Evolutionary conservation across 106 monocot species (phyloP).

Genomic region (Ottelia alismoides): DNA sequence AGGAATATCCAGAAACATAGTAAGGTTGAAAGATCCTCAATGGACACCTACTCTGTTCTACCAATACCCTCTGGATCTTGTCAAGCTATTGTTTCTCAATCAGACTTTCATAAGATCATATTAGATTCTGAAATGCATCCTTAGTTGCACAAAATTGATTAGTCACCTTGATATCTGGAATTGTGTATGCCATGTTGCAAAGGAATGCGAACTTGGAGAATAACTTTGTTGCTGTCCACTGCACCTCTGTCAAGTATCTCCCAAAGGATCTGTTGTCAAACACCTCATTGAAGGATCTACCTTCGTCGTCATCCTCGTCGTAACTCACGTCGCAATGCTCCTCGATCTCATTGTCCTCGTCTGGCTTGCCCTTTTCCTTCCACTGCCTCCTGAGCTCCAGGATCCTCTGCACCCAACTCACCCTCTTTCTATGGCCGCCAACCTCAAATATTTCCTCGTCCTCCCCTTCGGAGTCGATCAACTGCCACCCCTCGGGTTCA

Average conservation of each 20-base stretch:
- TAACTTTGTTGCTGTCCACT: conserved; percentile 43
- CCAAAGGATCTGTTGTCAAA: conserved; percentile 49
- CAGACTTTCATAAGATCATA: too few species aligned
- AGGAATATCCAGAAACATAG: too few species aligned
- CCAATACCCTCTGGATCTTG: too few species aligned
- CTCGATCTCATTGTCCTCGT: conserved; percentile 1
- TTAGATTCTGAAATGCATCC: too few species aligned
- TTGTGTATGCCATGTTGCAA: conserved; percentile 76
- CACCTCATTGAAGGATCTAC: conserved; percentile 5
- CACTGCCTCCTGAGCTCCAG: conserved; percentile 52
- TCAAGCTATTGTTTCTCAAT: too few species aligned
- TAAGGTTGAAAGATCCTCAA: too few species aligned
- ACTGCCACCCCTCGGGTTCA: neutral
- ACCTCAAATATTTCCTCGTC: neutral
- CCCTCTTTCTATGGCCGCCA: conserved; percentile 13
- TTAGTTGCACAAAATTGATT: too few species aligned
- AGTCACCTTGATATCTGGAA: conserved; percentile 77
- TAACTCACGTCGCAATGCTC: conserved; percentile 41
- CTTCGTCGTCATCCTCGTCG: conserved; percentile 33
- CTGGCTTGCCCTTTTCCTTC: conserved; percentile 21
- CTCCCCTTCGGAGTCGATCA: neutral
- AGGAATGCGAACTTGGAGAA: conserved; percentile 71
- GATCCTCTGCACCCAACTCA: conserved; percentile 50
- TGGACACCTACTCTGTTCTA: too few species aligned
- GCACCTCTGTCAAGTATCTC: conserved; percentile 17